A percentile compares a stretch with the other conserved stretches of the same genome.
Conservation (phyloP, 495 filamentous ascomycete genomes). For the Annulohypoxylon moriforme region DNA sequence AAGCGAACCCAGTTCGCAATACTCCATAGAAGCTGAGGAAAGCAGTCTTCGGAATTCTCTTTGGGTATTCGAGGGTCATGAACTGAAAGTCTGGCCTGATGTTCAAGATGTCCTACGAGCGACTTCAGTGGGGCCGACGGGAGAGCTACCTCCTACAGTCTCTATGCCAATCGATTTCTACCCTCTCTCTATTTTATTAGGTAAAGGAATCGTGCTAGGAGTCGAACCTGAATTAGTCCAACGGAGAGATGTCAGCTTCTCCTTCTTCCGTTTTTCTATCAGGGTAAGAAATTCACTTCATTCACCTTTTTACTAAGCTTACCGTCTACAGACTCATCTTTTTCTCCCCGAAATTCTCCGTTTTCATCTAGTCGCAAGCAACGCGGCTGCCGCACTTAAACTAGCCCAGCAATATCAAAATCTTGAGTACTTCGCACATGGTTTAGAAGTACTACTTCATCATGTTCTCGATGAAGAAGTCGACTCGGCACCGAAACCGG, state of each 20-base stretch:
- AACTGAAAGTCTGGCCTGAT: conserved; percentile 87
- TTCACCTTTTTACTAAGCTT: conserved; percentile 27
- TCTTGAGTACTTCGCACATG: conserved; percentile 91
- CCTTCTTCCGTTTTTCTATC: conserved; percentile 84
- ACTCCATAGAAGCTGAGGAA: conserved; percentile 50
- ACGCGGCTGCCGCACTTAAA: conserved; percentile 77
- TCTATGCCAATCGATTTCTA: conserved; percentile 86
- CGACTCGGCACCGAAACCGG: conserved; percentile 74
- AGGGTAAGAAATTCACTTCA: conserved; percentile 64
- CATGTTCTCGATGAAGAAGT: conserved; percentile 95
- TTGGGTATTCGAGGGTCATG: conserved; percentile 91
- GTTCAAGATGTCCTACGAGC: conserved; percentile 85
- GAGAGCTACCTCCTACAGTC: conserved; percentile 72
- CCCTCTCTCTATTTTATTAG: conserved; percentile 84
- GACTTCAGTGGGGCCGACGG: conserved; percentile 66
- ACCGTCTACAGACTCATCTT: conserved; percentile 74
- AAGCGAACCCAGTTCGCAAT: conserved; percentile 34
- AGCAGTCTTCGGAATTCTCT: conserved; percentile 82
- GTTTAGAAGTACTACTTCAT: conserved; percentile 90
- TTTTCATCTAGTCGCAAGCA: conserved; percentile 75
- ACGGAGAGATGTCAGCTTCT: conserved; percentile 87
- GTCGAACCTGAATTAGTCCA: conserved; percentile 93
- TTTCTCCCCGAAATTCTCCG: conserved; percentile 90
- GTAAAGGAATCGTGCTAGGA: conserved; percentile 88
- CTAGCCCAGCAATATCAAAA: conserved; percentile 84